Conservation (phyloP, 495 filamentous ascomycete species). For the Pseudomonodictys pantanalensis region DNA sequence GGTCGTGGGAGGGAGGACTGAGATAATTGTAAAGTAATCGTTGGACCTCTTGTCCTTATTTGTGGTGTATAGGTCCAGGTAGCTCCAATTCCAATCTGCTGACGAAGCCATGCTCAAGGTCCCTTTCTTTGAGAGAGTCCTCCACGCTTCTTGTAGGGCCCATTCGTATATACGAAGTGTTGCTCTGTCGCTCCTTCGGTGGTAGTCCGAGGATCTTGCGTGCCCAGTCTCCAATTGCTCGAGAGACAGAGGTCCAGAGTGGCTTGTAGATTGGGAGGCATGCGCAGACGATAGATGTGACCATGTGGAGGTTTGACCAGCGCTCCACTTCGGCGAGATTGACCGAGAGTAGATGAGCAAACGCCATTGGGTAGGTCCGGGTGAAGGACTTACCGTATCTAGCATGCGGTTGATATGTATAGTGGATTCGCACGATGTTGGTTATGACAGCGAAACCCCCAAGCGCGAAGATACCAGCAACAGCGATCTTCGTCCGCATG, state of each 20-base stretch:
- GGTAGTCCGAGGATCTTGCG: background rate
- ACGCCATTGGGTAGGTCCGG: background rate
- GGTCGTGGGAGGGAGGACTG: too few relatives aligned
- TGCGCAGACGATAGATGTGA: constrained; percentile 8
- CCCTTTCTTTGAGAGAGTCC: too few relatives aligned
- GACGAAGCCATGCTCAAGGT: too few relatives aligned
- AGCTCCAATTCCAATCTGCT: too few relatives aligned
- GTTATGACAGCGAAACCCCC: constrained; percentile 14
- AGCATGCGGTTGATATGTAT: constrained; percentile 2
- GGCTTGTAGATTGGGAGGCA: constrained; percentile 17
- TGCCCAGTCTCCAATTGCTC: background rate
- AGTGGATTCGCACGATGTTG: constrained; percentile 1
- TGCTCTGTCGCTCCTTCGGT: background rate
- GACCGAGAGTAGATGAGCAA: background rate
- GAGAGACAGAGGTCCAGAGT: constrained; percentile 3
- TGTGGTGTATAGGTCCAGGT: too few relatives aligned
- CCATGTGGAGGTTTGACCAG: constrained; percentile 13
- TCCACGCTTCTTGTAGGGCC: too few relatives aligned
- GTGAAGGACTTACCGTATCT: background rate
- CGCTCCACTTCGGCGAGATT: background rate
- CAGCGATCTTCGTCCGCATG: constrained; percentile 2
- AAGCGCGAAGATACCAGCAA: constrained; percentile 16
- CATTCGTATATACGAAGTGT: background rate
- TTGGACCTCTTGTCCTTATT: too few relatives aligned
- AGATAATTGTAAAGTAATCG: too few relatives aligned